A percentile compares a stretch with the other conserved stretches of the same genome.
Conservation (phyloP, 164 flowering plant species). For the Magnolia officinalis region DNA sequence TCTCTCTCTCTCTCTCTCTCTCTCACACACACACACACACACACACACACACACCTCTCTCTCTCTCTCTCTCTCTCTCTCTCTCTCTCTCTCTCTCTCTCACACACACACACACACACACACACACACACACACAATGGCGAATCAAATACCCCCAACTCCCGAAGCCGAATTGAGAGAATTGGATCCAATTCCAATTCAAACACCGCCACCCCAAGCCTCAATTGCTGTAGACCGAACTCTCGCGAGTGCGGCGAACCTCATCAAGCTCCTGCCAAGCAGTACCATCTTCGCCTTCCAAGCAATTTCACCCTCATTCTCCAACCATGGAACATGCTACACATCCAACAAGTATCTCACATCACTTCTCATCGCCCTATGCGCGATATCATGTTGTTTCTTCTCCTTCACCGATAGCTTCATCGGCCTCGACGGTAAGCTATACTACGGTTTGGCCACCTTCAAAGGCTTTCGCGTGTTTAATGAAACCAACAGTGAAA, state of each 20-base stretch:
- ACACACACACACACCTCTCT: too few species aligned
- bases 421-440: conserved; percentile 14
- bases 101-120: too few species aligned
- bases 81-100: too few species aligned
- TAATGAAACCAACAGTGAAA: background rate
- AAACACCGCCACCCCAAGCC: background rate
- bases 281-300: conserved; percentile 30
- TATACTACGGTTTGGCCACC: conserved; percentile 27
- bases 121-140: too few species aligned
- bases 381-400: conserved; percentile 20
- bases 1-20: too few species aligned
- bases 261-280: conserved; percentile 25
- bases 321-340: conserved; percentile 23
- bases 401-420: conserved; percentile 30
- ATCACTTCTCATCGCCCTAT: conserved; percentile 10
- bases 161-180: background rate
- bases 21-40: too few species aligned
- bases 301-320: conserved; percentile 22
- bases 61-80: too few species aligned
- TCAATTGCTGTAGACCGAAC: conserved; percentile 5
- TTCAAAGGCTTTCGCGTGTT: conserved; percentile 19
- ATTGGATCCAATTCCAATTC: background rate
- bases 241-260: conserved; percentile 21
- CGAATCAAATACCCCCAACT: background rate
- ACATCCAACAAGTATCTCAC: conserved; percentile 20